phyloP scores from a whole-genome alignment of 2,329 filamentous ascomycete species.

The Aplosporella prunicola region DNA sequence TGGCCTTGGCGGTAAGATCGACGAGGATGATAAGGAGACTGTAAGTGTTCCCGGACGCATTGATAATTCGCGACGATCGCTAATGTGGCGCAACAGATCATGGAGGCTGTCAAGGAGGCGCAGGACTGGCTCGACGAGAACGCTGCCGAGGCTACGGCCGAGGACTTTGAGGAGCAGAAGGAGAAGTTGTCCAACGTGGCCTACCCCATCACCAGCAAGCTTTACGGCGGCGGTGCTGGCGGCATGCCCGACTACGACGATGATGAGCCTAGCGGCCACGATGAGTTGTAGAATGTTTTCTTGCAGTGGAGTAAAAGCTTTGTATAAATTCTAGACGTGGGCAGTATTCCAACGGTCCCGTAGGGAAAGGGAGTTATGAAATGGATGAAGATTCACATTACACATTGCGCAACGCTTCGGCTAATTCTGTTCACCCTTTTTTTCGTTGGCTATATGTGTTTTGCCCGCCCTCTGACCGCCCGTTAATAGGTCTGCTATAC shows the following conservation, averaged over 20 bases:
- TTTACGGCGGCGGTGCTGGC: conserved; percentile 59
- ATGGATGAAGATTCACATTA: conserved; percentile 9
- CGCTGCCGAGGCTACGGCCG: conserved; percentile 68
- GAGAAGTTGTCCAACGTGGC: conserved; percentile 96
- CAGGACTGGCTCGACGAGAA: conserved; percentile 97
- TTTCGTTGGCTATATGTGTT: too few species aligned
- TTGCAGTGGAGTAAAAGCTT: conserved; percentile 1
- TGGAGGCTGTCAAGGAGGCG: conserved; percentile 94
- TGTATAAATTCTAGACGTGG: conserved; percentile 7
- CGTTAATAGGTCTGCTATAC: too few species aligned
- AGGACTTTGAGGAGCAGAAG: conserved; percentile 99
- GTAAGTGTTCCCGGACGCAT: conserved; percentile 20
- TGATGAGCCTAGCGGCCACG: conserved; percentile 52
- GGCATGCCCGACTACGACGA: conserved; percentile 51
- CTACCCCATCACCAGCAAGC: conserved; percentile 98
- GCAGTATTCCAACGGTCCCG: conserved; percentile 3
- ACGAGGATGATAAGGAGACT: conserved; percentile 96
- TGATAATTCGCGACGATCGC: neutral
- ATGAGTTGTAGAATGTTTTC: conserved; percentile 36
- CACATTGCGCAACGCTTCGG: too few species aligned
- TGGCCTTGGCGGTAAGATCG: conserved; percentile 95
- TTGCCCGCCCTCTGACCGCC: too few species aligned
- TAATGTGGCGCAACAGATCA: too few species aligned
- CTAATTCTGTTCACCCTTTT: too few species aligned
- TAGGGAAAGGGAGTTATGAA: conserved; percentile 9